Evolutionary conservation across 1,284 basidiomycete genomes (phyloP).

Genomic region (Apiotrichum mycotoxinovorans): DNA sequence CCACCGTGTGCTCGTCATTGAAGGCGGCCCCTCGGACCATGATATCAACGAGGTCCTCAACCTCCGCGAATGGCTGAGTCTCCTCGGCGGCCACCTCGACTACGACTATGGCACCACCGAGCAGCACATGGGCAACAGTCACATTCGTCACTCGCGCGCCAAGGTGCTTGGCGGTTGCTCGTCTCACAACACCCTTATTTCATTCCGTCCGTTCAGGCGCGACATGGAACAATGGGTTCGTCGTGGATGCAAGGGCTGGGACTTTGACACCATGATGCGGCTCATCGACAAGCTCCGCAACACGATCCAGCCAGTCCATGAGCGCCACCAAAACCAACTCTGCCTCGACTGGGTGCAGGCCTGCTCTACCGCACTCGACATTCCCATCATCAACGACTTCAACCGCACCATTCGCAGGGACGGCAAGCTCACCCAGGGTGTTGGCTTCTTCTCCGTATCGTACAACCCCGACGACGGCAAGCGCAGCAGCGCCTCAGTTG

Average conservation of each 20-base stretch:
- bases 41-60: constrained; percentile 17
- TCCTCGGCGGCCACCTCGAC: constrained; percentile 20
- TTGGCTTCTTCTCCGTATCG: constrained; percentile 22
- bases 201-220: constrained; percentile 19
- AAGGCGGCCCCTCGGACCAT: constrained; percentile 17
- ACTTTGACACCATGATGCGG: constrained; percentile 18
- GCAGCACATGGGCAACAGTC: constrained; percentile 19
- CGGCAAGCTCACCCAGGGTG: constrained; percentile 15
- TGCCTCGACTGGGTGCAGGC: constrained; percentile 15
- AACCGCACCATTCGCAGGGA: constrained; percentile 13
- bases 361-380: constrained; percentile 13
- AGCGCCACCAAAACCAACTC: constrained; percentile 18
- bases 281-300: constrained; percentile 22
- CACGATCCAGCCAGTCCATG: constrained; percentile 17
- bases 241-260: constrained; percentile 13
- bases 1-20: constrained; percentile 22
- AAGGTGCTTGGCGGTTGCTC: constrained; percentile 21
- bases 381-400: constrained; percentile 21
- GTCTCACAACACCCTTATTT: constrained; percentile 24
- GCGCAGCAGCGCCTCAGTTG: constrained; percentile 12
- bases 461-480: constrained; percentile 22
- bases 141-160: constrained; percentile 22
- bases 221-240: constrained; percentile 19
- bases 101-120: constrained; percentile 22
- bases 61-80: constrained; percentile 19